Conservation (phyloP, 108 stramenopile species). For the Skeletonema marinoi region DNA sequence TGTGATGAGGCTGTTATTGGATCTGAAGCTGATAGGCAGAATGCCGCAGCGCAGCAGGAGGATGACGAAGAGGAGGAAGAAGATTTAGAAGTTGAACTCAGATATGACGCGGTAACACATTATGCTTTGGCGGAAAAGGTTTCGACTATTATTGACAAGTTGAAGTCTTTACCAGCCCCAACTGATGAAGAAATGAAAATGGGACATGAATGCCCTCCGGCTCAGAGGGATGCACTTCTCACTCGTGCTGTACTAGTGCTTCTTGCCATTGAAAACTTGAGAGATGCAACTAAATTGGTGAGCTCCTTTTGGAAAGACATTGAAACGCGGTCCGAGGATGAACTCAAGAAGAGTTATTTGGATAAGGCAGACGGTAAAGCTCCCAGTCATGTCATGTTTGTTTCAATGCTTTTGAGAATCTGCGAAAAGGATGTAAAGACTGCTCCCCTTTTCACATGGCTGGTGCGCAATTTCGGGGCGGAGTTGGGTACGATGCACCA, state of each 20-base stretch:
- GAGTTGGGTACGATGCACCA: slow-evolving; percentile 80
- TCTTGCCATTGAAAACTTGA: slow-evolving; percentile 75
- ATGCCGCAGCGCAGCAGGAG: slow-evolving; percentile 1
- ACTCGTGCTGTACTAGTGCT: slow-evolving; percentile 78
- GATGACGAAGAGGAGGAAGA: slow-evolving; percentile 62
- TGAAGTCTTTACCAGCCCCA: slow-evolving; percentile 71
- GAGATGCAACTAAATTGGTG: slow-evolving; percentile 68
- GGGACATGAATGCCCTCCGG: slow-evolving; percentile 77
- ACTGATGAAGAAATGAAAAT: slow-evolving; percentile 65
- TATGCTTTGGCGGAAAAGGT: slow-evolving; percentile 80
- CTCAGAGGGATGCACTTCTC: slow-evolving; percentile 78
- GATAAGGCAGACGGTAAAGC: slow-evolving; percentile 81
- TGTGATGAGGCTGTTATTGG: slow-evolving; percentile 41
- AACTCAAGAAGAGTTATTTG: slow-evolving; percentile 70
- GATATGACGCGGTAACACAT: slow-evolving; percentile 76
- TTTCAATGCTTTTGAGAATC: slow-evolving; percentile 74
- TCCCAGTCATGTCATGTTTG: slow-evolving; percentile 78
- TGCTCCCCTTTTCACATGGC: slow-evolving; percentile 83
- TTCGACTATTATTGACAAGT: slow-evolving; percentile 55
- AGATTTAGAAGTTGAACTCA: slow-evolving; percentile 54
- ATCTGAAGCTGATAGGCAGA: slow-evolving; percentile 5
- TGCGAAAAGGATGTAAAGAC: slow-evolving; percentile 84
- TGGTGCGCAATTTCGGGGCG: slow-evolving; percentile 72
- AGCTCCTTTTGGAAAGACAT: slow-evolving; percentile 57
- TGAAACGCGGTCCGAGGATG: slow-evolving; percentile 61